phyloP scores from a whole-genome alignment of 306 rosid genomes.

The Herpetospermum pedunculosum region DNA sequence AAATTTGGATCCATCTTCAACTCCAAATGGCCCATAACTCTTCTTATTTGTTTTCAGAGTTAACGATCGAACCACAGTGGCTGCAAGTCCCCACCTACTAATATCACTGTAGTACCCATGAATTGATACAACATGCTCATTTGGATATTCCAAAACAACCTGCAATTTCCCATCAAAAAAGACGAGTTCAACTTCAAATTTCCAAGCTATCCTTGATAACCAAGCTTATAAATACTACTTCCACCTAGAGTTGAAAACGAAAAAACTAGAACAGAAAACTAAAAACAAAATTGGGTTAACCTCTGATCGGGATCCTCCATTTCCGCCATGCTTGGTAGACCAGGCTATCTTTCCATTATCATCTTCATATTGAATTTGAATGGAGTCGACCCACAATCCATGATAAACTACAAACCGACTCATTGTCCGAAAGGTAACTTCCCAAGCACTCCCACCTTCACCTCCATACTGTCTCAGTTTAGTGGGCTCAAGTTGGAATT shows the following conservation, averaged over 20 bases:
- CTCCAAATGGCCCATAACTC: not conserved
- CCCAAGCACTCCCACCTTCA: not conserved
- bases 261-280: too few relatives aligned
- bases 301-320: not conserved
- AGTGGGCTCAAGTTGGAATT: not conserved
- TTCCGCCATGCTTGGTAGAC: not conserved
- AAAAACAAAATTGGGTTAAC: not conserved
- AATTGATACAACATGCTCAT: not conserved
- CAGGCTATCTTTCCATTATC: not conserved
- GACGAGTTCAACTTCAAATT: too few relatives aligned
- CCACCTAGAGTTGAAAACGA: too few relatives aligned
- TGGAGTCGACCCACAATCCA: not conserved
- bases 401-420: not conserved
- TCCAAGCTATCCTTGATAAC: too few relatives aligned
- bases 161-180: not conserved
- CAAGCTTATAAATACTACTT: too few relatives aligned
- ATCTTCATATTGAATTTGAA: not conserved
- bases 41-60: not conserved
- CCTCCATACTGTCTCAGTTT: not conserved
- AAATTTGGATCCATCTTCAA: slow-evolving; percentile 2
- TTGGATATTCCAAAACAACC: not conserved
- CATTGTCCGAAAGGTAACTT: not conserved
- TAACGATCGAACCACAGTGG: not conserved
- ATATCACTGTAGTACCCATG: not conserved
- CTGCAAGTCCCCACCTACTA: not conserved